Evolutionary conservation across 768 basidiomycete genomes (phyloP).

Genomic region (Cyclocybe aegerita): DNA sequence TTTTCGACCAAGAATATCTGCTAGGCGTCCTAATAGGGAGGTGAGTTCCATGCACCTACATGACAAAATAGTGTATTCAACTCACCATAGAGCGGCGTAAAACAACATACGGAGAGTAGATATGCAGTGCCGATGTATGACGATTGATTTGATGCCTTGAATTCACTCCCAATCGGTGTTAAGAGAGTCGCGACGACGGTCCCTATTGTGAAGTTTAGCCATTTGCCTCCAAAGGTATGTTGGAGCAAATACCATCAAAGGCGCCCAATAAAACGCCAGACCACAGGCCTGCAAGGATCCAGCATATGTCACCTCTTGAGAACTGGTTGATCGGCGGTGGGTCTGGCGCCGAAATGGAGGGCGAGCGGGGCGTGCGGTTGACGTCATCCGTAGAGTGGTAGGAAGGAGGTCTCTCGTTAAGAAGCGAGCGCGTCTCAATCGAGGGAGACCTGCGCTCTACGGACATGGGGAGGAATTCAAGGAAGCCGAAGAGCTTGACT

Average conservation of each 20-base stretch:
- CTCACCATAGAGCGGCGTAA: slow-evolving; percentile 85
- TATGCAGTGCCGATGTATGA: slow-evolving; percentile 91
- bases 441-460: slow-evolving; percentile 43
- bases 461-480: slow-evolving; percentile 40
- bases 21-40: slow-evolving; percentile 60
- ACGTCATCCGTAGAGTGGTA: slow-evolving; percentile 46
- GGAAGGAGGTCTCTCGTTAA: slow-evolving; percentile 46
- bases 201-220: slow-evolving; percentile 38
- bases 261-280: slow-evolving; percentile 83
- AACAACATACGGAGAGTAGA: slow-evolving; percentile 85
- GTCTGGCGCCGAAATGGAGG: slow-evolving; percentile 28
- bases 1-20: slow-evolving; percentile 84
- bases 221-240: slow-evolving; percentile 4
- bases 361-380: slow-evolving; percentile 24
- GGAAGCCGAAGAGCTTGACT: slow-evolving; percentile 17
- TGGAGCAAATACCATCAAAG: slow-evolving; percentile 62
- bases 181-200: slow-evolving; percentile 87
- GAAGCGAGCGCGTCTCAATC: slow-evolving; percentile 57
- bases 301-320: slow-evolving; percentile 54
- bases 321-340: slow-evolving; percentile 38
- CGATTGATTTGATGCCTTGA: slow-evolving; percentile 74
- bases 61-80: slow-evolving; percentile 26
- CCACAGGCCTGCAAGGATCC: slow-evolving; percentile 81
- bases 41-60: slow-evolving; percentile 13
- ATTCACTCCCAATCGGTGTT: slow-evolving; percentile 83